Evolutionary conservation across 2,329 filamentous ascomycete species (phyloP), one percentile per base, ranked within the genome.

Genomic region (Coniochaeta sp.): DNA sequence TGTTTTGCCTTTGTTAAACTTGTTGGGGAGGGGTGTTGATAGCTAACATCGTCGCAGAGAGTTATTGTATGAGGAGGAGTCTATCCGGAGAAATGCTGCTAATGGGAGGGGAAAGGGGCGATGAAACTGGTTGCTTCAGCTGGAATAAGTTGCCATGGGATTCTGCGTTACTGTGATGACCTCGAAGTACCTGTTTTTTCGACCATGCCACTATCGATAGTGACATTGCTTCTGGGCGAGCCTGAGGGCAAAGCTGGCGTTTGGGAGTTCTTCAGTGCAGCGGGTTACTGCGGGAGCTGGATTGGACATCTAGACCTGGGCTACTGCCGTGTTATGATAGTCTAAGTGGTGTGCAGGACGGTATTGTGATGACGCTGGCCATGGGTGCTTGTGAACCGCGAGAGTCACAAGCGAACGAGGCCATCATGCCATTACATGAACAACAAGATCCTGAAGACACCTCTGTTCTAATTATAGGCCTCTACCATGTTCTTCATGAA

Each of bases 401-500:
- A n/a, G 19, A 24, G 19, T 12, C n/a, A 30, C 24, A 30, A 52
- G 24, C 30, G 14, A 26, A 52, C 22, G 6, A 22, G 4, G 19
- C 19, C 38, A n/a, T n/a, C 4, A 5, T 38, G 36, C 4, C 16
- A 32, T 32, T 32, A 32, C 30, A 32, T 32, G 3, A 12, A 36
- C 14, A 36, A 12, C 34, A 36, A 36, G 34, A 36, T 36, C 34
- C 34, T 36, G 34, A 7, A 8, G 7, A 12, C 19, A 47, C 42
- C 42, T 47, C 34, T 26, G 4, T 52, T 36, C 54, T 55, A 84
- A 66, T 80, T 71, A 65, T 81, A 84, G 57, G 73, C 73, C 60
- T 77, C 75, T 60, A 77, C 77, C 71, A 78, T 78, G 44, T 70
- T 66, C 64, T 72, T 74, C 66, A 85, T 75, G 65, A 75, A 73